Evolutionary conservation across 208 protist genomes (phyloP), one percentile per base, ranked within the genome.

Genomic region (Dictyostelium gargantuum): DNA sequence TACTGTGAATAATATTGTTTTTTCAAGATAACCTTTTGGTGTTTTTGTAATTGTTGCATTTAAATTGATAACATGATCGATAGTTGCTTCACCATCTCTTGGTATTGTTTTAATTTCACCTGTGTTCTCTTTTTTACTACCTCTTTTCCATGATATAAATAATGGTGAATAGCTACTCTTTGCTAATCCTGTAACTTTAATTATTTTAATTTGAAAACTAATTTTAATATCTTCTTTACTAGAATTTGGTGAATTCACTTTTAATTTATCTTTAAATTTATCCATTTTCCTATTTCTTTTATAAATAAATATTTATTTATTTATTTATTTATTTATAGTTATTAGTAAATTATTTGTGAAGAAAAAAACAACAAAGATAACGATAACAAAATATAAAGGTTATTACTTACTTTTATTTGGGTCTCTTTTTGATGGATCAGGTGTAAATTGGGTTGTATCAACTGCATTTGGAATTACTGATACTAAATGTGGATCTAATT

Each of bases 381-480:
- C n/a, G n/a, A n/a, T n/a, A n/a, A n/a, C n/a, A n/a, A n/a, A n/a
- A n/a, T n/a, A n/a, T n/a, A n/a, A n/a, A n/a, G n/a, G n/a, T n/a
- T n/a, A n/a, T 32, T 44, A 29, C 21, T 26, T 80, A 93, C 86
- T 56, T 77, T 93, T 91, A 40, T 32, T 58, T 10, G 42, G 74
- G 61, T 91, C 91, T 61, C 91, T 85, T 48, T 73, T 77, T 23
- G 91, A 54, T 21, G 95, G 94, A 80, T 97, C 93, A 13, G 97
- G 96, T 56, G 54, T 66, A 70, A 98, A 98, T 29, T 93, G 73
- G 10, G 75, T 84, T 46, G 97, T 97, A 95, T 99, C 98, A 2
- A 99, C 98, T 3, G 99, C 99, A 94, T 99, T 99, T 29, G 99
- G 99, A 63, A 99, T 99, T 13, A 99, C 99, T 44, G 98, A 99